Conservation (phyloP, 225 moss, liverwort and hornwort genomes). For the Rhytidiadelphus loreus region DNA sequence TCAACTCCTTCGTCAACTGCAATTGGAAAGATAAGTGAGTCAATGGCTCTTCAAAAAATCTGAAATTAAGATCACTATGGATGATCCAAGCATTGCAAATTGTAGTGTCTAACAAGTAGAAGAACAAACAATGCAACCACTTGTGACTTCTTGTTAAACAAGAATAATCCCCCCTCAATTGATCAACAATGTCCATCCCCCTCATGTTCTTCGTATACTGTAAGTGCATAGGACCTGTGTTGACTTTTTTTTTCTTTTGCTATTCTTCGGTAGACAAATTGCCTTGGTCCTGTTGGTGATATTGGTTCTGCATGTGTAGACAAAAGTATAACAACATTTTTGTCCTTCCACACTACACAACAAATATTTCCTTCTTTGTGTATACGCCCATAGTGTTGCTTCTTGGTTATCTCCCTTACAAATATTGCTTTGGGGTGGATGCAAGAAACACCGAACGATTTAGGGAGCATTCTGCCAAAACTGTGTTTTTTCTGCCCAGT, state of each 20-base stretch:
- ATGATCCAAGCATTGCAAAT: neutral
- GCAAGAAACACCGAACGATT: no score
- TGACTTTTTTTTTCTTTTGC: neutral
- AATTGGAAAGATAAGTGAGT: neutral
- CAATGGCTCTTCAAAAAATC: no score
- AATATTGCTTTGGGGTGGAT: neutral
- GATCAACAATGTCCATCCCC: neutral
- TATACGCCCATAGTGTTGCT: neutral
- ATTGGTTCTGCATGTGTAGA: neutral
- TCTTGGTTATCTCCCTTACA: no score
- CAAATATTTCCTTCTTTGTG: neutral
- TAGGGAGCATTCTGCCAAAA: no score
- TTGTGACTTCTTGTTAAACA: neutral
- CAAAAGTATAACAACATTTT: neutral
- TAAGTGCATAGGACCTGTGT: neutral
- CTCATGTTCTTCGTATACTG: neutral
- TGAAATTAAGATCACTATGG: neutral
- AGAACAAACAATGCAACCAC: neutral
- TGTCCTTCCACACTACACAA: neutral
- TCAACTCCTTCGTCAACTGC: neutral
- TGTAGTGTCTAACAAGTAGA: neutral
- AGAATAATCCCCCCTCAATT: neutral
- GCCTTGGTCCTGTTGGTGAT: rapidly evolving
- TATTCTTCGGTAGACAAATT: neutral
- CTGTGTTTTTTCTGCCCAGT: no score